Evolutionary conservation across 2,329 filamentous ascomycete genomes (phyloP).

Genomic region (Arthrobotrys iridis): DNA sequence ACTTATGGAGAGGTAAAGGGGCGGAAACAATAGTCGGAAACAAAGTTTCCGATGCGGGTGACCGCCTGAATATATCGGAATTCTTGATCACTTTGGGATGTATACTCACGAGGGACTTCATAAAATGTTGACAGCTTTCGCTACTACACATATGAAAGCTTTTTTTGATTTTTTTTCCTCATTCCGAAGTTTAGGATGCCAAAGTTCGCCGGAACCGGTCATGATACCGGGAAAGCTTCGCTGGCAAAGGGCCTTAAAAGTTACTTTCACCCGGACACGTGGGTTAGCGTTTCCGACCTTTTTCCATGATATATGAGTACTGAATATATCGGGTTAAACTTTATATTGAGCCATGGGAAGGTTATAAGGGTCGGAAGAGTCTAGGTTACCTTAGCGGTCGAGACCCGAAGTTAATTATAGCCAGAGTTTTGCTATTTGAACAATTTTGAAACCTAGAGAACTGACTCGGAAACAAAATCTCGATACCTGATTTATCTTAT

Average conservation of each 20-base stretch:
- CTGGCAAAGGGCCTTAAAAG: not conserved
- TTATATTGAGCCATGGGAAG: not conserved
- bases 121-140: not conserved
- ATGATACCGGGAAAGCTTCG: not conserved
- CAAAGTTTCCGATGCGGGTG: constrained; percentile 20
- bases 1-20: not conserved
- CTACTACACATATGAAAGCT: not conserved
- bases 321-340: too few relatives aligned
- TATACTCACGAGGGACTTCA: not conserved
- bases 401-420: constrained; percentile 11
- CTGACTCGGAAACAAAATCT: not conserved
- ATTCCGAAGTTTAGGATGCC: constrained; percentile 4
- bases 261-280: not conserved
- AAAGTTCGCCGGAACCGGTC: constrained; percentile 42
- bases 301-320: too few relatives aligned
- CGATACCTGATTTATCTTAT: not conserved
- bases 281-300: not conserved
- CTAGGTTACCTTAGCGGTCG: not conserved
- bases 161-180: not conserved
- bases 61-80: constrained; percentile 11
- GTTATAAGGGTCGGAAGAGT: not conserved
- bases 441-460: not conserved
- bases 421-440: not conserved
- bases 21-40: not conserved
- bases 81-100: not conserved